Base-by-base conservation (phyloP, 441 rosid species). In the Caryocar brasiliense region DNA sequence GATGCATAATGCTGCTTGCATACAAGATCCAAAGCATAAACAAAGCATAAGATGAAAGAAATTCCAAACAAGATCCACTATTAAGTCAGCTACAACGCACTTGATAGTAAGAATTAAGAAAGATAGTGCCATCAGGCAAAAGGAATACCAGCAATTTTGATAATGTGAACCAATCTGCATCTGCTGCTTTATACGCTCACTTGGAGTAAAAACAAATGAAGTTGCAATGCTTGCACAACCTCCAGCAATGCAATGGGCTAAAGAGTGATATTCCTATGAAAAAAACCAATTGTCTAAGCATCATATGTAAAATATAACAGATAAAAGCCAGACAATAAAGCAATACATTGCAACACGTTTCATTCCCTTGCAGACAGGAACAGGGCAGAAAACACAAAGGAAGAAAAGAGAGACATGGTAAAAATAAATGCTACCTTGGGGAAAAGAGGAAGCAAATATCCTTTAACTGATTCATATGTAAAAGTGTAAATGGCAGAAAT, bases 201-300 rank as follows among this genome's bases (percentile, higher is more conserved):
- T 90, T 6, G 95, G 97, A 28, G 94, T 86, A 67, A 83, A 90
- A 48, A 90, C 70, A 71, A 82, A 82, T 58, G 97, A 90, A 46
- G 97, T 86, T 36, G 94, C 97, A 49, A 84, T 14, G 51, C 97
- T 86, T 53, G 97, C 94, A 38, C 81, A 82, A 52, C 97, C 97
- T 45, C 97, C 95, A 19, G 94, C 97, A 63, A 77, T n/a, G 64
- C 95, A 84, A 62, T 86, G 97, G 40, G 79, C 78, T 22, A 83
- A 59, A 54, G 94, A 79, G 56, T 75, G 74, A 72, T 79, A 66
- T 57, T 86, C 94, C 97, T 90, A 78, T 57, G 44, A 5, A 26
- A 38, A 55, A 46, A 26, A n/a, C n/a, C 34, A 53, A 52, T 26
- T 29, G n/a, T n/a, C n/a, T n/a, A n/a, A n/a, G n/a, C n/a, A n/a